These are phyloP conservation scores for Phytophthora sp. DNA, from an alignment of 352 stramenopile species.

Conservation along the genomic window DNA sequence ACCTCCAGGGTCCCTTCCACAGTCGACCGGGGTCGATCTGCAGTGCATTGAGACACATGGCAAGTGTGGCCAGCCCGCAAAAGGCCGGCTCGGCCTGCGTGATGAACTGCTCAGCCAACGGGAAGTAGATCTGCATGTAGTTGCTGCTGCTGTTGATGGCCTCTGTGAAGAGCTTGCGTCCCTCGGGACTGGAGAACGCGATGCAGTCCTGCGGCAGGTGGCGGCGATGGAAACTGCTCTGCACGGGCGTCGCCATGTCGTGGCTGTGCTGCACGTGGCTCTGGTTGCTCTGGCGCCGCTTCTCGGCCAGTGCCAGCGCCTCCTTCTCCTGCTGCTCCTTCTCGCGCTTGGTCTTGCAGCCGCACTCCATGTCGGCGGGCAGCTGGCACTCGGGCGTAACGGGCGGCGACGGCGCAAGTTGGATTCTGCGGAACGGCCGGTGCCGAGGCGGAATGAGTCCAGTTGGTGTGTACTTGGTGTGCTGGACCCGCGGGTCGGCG, in stretches of 20 bases:
- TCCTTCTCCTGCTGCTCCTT: conserved; percentile 47
- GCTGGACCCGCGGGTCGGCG: conserved; percentile 14
- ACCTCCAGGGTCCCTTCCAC: conserved; percentile 84
- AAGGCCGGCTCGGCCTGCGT: conserved; percentile 93
- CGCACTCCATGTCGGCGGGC: conserved; percentile 58
- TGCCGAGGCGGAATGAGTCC: conserved; percentile 24
- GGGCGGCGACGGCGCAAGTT: too few relatives aligned
- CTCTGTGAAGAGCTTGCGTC: conserved; percentile 83
- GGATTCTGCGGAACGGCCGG: conserved; percentile 31
- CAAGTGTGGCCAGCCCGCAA: conserved; percentile 87
- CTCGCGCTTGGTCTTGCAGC: conserved; percentile 49
- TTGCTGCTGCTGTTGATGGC: conserved; percentile 54
- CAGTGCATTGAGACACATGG: conserved; percentile 83
- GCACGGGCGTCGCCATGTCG: conserved; percentile 20
- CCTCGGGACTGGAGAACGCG: conserved; percentile 81
- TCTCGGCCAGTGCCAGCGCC: conserved; percentile 27
- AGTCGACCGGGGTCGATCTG: conserved; percentile 76
- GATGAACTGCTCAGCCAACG: conserved; percentile 89
- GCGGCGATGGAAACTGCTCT: conserved; percentile 84
- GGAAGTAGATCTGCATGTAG: conserved; percentile 94
- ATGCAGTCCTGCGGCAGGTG: conserved; percentile 78
- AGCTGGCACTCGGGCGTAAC: conserved; percentile 44
- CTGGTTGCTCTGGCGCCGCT: conserved; percentile 12
- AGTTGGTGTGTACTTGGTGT: conserved; percentile 16
- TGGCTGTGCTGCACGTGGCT: neutral